Percentiles rank a stretch among this genome's conserved stretches.
These are phyloP conservation scores for Eucalyptus decipiens DNA, from an alignment of 345 rosid genomes.

Conservation along the genomic window DNA sequence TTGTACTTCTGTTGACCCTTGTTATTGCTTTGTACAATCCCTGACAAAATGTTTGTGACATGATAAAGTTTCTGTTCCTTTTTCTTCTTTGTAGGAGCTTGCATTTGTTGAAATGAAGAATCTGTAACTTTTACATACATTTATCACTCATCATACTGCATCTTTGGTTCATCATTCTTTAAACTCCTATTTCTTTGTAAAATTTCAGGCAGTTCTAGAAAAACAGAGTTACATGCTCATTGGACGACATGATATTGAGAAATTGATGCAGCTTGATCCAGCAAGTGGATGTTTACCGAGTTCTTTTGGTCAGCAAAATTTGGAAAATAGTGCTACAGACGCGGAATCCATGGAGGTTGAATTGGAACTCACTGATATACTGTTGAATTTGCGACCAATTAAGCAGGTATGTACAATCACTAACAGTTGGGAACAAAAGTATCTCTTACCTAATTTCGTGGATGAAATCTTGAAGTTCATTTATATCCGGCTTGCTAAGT, in stretches of 20 bases:
- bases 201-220: conserved; percentile 93
- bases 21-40: not conserved
- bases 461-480: not conserved
- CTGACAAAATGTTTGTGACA: not conserved
- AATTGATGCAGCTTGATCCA: conserved; percentile 79
- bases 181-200: conserved; percentile 1
- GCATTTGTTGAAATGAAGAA: not conserved
- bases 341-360: conserved; percentile 48
- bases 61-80: not conserved
- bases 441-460: not conserved
- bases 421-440: not conserved
- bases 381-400: conserved; percentile 71
- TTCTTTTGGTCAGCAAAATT: conserved; percentile 29
- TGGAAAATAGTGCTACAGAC: conserved; percentile 12
- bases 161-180: not conserved
- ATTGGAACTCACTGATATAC: conserved; percentile 54
- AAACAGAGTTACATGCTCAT: conserved; percentile 97
- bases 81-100: not conserved
- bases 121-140: not conserved
- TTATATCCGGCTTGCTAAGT: not conserved
- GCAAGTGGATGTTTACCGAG: conserved; percentile 69
- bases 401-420: conserved; percentile 52
- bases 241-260: conserved; percentile 97
- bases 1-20: not conserved
- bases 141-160: not conserved